phyloP scores from a whole-genome alignment of 805 yeast genomes.

The Metschnikowia kunwiensis region DNA sequence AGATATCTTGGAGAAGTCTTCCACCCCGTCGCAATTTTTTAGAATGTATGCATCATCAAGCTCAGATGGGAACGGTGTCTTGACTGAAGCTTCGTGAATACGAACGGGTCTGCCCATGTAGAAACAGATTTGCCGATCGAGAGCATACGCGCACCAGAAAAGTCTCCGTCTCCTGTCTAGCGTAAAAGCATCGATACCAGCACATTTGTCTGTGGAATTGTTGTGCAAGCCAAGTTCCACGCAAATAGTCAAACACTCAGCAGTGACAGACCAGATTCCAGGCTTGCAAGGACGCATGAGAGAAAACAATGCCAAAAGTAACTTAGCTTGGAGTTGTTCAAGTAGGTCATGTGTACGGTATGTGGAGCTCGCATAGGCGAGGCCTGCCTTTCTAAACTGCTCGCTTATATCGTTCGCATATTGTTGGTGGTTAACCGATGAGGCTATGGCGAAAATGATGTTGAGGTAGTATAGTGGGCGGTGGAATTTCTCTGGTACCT shows the following conservation, averaged over 20 bases:
- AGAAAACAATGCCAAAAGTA: constrained; percentile 67
- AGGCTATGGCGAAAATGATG: constrained; percentile 76
- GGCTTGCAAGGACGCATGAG: constrained; percentile 88
- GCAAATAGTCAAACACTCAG: constrained; percentile 73
- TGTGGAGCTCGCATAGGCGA: constrained; percentile 56
- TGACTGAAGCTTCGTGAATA: constrained; percentile 76
- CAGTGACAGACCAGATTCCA: constrained; percentile 89
- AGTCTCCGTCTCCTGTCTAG: constrained; percentile 57
- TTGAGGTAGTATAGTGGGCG: constrained; percentile 67
- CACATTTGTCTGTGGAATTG: constrained; percentile 39
- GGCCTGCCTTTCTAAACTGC: constrained; percentile 66
- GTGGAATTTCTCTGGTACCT: constrained; percentile 47
- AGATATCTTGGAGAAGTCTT: constrained; percentile 32
- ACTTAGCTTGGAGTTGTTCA: constrained; percentile 69
- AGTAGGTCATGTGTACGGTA: constrained; percentile 56
- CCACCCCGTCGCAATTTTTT: constrained; percentile 24
- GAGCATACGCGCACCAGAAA: constrained; percentile 86
- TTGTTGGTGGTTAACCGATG: constrained; percentile 67
- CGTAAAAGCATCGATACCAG: constrained; percentile 49
- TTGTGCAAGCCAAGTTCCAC: constrained; percentile 84
- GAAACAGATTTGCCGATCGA: constrained; percentile 83
- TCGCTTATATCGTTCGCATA: constrained; percentile 65
- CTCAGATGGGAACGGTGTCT: constrained; percentile 67
- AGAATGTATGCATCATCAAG: constrained; percentile 69
- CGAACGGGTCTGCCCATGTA: constrained; percentile 87